Evolutionary conservation across 805 yeast genomes (phyloP), one percentile per base, ranked within the genome.

Genomic region (Ogataea wickerhamii): DNA sequence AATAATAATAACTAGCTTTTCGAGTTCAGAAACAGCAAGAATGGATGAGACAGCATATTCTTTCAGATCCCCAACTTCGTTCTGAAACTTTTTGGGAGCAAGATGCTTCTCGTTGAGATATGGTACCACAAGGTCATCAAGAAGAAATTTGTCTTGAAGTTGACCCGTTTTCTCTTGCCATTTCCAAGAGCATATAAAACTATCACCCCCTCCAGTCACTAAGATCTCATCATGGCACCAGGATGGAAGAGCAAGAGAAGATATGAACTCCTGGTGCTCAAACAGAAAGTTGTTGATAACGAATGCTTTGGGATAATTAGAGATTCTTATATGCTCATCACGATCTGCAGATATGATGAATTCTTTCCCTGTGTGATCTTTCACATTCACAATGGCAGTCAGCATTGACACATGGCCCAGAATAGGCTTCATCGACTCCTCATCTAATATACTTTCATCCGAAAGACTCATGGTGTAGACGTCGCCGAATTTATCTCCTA

Each of bases 391-490:
- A 2, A 89, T 73, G 45, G 80, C 87, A n/a, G 95, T 84, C 44
- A 93, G 73, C 96, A 93, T 87, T 3, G 97, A 89, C 4, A 93
- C 98, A 62, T 93, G 99, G 6, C 99, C 99, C 37, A 91, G 65
- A 5, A 91, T 70, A 2, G 97, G 97, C 26, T 67, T 73, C 30
- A 76, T 58, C 32, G 73, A 75, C 4, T 71, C 70, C 27, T 53
- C 59, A 4, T 58, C 61, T 2, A 64, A 58, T 1, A 71, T 51
- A 1, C 52, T 62, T 3, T 59, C 50, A 11, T 58, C 55, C 17
- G 64, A 64, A 20, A 78, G 62, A 2, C 71, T 64, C 26, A 87
- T 67, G 1, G 72, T 60, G 58, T 86, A 93, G 5, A 88, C 96
- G 62, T 93, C 99, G 33, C 98, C 98, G 57, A 91, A 93, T 66